Base-by-base conservation (phyloP, 163 green algal genomes). In the Scenedesmus sp. region DNA sequence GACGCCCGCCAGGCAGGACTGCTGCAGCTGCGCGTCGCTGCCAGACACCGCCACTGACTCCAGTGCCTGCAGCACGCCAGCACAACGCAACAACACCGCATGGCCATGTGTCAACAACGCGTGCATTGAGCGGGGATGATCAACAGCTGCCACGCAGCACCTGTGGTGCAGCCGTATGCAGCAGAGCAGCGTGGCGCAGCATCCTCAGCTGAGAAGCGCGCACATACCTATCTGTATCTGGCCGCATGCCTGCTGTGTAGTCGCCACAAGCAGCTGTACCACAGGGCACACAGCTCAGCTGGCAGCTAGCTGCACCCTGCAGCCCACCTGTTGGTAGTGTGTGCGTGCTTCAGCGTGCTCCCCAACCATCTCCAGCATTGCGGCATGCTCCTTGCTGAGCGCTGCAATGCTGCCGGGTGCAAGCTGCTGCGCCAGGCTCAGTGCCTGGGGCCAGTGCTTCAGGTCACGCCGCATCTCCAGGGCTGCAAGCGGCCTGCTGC, bases 391-490 rank as follows among this genome's bases (percentile, higher is more conserved):
- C 82, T 95, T 95, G 92, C 91, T 94, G 80, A 96, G 95, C 76
- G 73, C 78, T 42, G 86, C 84, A 33, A 96, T 92, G 46, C 70
- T 81, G 30, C 92, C 90, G 0, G 94, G 94, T 88, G 95, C 94
- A 26, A 98, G 86, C 81, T 94, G 70, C 86, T 96, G 88, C 20
- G 95, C 94, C n/a, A 98, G 91, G 88, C 94, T 92, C 49, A 97
- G 83, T 15, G 96, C 96, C 72, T 96, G 81, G 24, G 96, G 89
- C 96, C 96, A 98, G 79, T 97, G 93, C 90, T 96, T 96, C 43
- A 97, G 93, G 91, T 97, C 94, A 81, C 94, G 94, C 18, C 95
- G 93, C 95, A 98, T 96, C 93, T 97, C 95, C 61, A 98, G 93
- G 40, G 96, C 96, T 10, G 94, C 93, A 0, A 91, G 59, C 43